Evolutionary conservation across 2,329 filamentous ascomycete species (phyloP).

Genomic region (Phoma sp.): DNA sequence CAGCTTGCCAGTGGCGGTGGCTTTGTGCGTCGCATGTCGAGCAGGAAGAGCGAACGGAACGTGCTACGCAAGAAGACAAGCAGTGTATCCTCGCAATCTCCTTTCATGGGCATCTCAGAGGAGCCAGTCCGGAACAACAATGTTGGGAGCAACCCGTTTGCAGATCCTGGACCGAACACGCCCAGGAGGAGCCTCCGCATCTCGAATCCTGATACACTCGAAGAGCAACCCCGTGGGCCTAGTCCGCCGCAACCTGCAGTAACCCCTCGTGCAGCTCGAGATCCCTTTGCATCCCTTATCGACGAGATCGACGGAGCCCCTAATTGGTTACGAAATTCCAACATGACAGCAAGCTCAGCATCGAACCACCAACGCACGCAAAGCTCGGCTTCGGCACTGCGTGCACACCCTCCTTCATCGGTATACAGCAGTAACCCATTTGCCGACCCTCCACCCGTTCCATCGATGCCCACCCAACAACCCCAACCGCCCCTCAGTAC

Average conservation of each 20-base stretch:
- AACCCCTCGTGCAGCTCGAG: constrained; percentile 27
- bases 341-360: constrained; percentile 10
- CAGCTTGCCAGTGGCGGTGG: constrained; percentile 28
- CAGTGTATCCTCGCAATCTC: constrained; percentile 33
- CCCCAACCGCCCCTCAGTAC: constrained; percentile 7
- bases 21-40: constrained; percentile 41
- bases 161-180: constrained; percentile 31
- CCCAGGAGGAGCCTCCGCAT: constrained; percentile 35
- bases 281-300: constrained; percentile 41
- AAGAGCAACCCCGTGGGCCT: constrained; percentile 23
- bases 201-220: constrained; percentile 25
- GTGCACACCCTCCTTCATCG: constrained; percentile 39
- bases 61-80: constrained; percentile 40
- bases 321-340: constrained; percentile 31
- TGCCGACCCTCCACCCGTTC: constrained; percentile 31
- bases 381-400: constrained; percentile 38
- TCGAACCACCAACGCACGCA: constrained; percentile 37
- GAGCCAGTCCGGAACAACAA: constrained; percentile 34
- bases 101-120: constrained; percentile 39
- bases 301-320: constrained; percentile 36
- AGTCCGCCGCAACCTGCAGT: constrained; percentile 37
- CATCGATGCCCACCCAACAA: constrained; percentile 10
- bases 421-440: constrained; percentile 39
- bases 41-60: constrained; percentile 40
- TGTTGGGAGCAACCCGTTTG: constrained; percentile 32